Evolutionary conservation across 768 basidiomycete species (phyloP), one percentile per base, ranked within the genome.

Genomic region (Naganishia onofrii): DNA sequence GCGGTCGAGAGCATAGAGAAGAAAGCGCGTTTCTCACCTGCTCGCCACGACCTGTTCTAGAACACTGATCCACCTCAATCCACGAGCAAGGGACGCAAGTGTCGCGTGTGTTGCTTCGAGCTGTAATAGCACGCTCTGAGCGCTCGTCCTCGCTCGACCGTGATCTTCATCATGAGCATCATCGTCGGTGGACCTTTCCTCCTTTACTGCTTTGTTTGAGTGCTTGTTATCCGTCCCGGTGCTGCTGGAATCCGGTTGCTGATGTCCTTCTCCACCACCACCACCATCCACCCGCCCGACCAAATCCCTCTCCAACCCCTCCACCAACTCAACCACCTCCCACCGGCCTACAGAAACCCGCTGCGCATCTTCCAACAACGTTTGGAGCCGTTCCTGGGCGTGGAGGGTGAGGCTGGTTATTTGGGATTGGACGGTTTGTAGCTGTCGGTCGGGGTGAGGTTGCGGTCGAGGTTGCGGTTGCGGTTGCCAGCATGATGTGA

Each of bases 81-180:
- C 87, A 70, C 86, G 86, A 74, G 90, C 85, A 46, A 96, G 84
- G 76, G 92, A 89, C 77, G 87, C 88, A 74, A 95, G 76, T 75
- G 86, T 87, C 55, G 87, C 84, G 76, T 94, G 91, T 72, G 94
- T 81, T 0, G 84, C 85, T 77, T 95, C 91, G 70, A 97, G 84
- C 54, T 91, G 89, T 79, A 93, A 90, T 12, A 95, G 83, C 5
- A 98, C 81, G 0, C 89, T 91, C 17, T 12, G 38, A 42, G 44
- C 52, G 36, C 72, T 68, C 71, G 57, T 60, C 74, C 34, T 36
- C 34, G 34, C 34, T n/a, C n/a, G n/a, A n/a, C n/a, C n/a, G n/a
- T n/a, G n/a, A n/a, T n/a, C n/a, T n/a, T n/a, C n/a, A n/a, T n/a
- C n/a, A n/a, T n/a, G n/a, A n/a, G n/a, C n/a, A n/a, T n/a, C n/a